Evolutionary conservation across 305 asterid species (phyloP).

Genomic region (Ilex paraguariensis): DNA sequence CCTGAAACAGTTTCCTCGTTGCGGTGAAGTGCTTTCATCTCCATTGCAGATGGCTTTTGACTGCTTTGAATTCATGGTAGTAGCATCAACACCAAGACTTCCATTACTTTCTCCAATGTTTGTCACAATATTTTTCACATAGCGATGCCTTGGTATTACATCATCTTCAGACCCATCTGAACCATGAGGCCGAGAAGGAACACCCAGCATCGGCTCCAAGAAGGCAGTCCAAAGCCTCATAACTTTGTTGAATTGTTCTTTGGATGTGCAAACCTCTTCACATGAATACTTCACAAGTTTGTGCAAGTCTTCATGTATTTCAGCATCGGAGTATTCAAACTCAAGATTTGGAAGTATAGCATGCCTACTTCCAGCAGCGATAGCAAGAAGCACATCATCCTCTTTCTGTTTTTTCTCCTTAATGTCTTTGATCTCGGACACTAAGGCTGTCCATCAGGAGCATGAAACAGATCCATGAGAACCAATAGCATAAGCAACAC

Average conservation of each 20-base stretch:
- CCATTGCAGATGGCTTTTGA: slow-evolving; percentile 53
- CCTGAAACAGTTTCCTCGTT: slow-evolving; percentile 33
- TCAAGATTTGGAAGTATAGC: slow-evolving; percentile 66
- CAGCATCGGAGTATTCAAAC: slow-evolving; percentile 71
- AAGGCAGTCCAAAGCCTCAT: slow-evolving; percentile 85
- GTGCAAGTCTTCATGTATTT: slow-evolving; percentile 79
- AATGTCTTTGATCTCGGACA: slow-evolving; percentile 83
- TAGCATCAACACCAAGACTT: slow-evolving; percentile 48
- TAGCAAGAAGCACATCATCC: slow-evolving; percentile 67
- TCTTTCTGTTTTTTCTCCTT: slow-evolving; percentile 83
- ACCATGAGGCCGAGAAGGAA: slow-evolving; percentile 47
- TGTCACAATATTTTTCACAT: slow-evolving; percentile 30
- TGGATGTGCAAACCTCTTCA: slow-evolving; percentile 90
- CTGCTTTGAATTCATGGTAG: slow-evolving; percentile 45
- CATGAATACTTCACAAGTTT: slow-evolving; percentile 84
- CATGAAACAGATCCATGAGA: slow-evolving; percentile 19
- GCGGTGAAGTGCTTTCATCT: slow-evolving; percentile 52
- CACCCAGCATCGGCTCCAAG: slow-evolving; percentile 84
- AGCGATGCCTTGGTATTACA: slow-evolving; percentile 34
- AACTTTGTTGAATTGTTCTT: slow-evolving; percentile 78
- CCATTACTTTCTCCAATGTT: slow-evolving; percentile 54
- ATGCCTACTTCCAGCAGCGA: slow-evolving; percentile 88
- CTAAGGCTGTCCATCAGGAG: slow-evolving; percentile 58
- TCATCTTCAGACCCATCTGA: slow-evolving; percentile 52
- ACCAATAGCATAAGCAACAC: slow-evolving; percentile 5